phyloP scores from a whole-genome alignment of 2,329 filamentous ascomycete species.

The Cordyceps javanica region DNA sequence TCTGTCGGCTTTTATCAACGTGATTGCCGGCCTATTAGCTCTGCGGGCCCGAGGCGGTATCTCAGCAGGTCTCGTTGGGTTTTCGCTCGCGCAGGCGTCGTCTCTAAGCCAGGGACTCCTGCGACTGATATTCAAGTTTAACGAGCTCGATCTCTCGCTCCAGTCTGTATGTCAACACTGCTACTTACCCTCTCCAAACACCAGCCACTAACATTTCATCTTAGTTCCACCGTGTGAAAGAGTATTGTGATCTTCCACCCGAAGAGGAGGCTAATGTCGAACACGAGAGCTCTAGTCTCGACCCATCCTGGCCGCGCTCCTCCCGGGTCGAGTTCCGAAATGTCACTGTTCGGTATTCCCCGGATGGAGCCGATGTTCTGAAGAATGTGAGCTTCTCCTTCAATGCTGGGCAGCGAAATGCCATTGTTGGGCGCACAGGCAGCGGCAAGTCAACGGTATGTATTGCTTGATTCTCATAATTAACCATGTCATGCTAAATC shows the following conservation, averaged over 20 bases:
- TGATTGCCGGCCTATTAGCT: not conserved
- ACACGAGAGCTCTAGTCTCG: conserved; percentile 33
- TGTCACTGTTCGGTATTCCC: conserved; percentile 42
- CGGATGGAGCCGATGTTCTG: conserved; percentile 41
- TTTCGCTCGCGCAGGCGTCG: conserved; percentile 51
- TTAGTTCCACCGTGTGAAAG: conserved; percentile 44
- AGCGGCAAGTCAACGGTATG: conserved; percentile 75
- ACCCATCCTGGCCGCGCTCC: conserved; percentile 38
- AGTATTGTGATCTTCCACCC: conserved; percentile 39
- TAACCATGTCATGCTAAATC: not conserved
- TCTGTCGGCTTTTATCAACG: not conserved
- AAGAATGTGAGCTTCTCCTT: conserved; percentile 45
- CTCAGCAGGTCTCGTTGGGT: conserved; percentile 47
- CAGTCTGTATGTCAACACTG: conserved; percentile 48
- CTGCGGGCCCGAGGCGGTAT: conserved; percentile 26
- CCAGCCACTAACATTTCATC: no score
- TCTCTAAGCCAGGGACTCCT: conserved; percentile 47
- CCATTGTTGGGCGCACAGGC: conserved; percentile 73
- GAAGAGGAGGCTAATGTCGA: conserved; percentile 32
- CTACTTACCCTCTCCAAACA: no score
- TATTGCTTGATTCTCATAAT: conserved; percentile 1
- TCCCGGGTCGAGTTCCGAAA: conserved; percentile 43
- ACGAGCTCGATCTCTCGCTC: conserved; percentile 44
- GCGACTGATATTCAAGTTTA: conserved; percentile 44
- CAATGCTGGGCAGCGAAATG: conserved; percentile 65